phyloP scores from a whole-genome alignment of 805 yeast genomes.

The Metschnikowia cerradonensis region DNA sequence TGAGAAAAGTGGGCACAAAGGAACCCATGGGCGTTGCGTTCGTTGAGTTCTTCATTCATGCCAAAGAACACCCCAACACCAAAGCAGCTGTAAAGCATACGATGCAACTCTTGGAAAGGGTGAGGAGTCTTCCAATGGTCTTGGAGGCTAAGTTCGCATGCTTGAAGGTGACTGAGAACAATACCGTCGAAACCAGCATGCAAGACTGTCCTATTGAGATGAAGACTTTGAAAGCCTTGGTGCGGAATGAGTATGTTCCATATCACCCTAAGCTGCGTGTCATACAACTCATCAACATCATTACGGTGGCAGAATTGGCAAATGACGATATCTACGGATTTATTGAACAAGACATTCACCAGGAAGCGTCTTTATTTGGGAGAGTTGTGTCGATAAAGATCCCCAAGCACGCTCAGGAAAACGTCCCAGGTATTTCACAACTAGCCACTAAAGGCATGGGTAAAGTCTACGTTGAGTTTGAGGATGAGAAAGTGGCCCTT shows the following conservation, averaged over 20 bases:
- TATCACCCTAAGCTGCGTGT: conserved; percentile 46
- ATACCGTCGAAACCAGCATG: conserved; percentile 25
- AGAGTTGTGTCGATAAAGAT: conserved; percentile 51
- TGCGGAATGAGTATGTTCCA: conserved; percentile 32
- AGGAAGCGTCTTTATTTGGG: conserved; percentile 51
- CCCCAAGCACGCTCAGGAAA: conserved; percentile 57
- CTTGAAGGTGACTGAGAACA: conserved; percentile 18
- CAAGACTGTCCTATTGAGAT: conserved; percentile 37
- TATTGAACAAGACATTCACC: conserved; percentile 48
- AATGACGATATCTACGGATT: conserved; percentile 47
- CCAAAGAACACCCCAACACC: conserved; percentile 11
- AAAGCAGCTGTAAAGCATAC: conserved; percentile 15
- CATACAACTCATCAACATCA: conserved; percentile 60
- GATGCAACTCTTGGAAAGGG: conserved; percentile 8
- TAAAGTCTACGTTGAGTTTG: conserved; percentile 65
- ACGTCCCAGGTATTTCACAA: conserved; percentile 37
- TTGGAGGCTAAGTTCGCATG: conserved; percentile 32
- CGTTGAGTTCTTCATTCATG: conserved; percentile 37
- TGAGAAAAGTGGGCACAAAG: conserved; percentile 46
- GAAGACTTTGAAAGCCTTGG: conserved; percentile 35
- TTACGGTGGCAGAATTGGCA: conserved; percentile 60
- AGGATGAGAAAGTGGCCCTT: conserved; percentile 45
- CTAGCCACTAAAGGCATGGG: conserved; percentile 59
- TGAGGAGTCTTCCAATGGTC: conserved; percentile 16
- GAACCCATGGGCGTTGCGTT: conserved; percentile 58